These are phyloP conservation scores for Hypoxylon sp. DNA, from an alignment of 2,329 filamentous ascomycete genomes.

Conservation along the genomic window DNA sequence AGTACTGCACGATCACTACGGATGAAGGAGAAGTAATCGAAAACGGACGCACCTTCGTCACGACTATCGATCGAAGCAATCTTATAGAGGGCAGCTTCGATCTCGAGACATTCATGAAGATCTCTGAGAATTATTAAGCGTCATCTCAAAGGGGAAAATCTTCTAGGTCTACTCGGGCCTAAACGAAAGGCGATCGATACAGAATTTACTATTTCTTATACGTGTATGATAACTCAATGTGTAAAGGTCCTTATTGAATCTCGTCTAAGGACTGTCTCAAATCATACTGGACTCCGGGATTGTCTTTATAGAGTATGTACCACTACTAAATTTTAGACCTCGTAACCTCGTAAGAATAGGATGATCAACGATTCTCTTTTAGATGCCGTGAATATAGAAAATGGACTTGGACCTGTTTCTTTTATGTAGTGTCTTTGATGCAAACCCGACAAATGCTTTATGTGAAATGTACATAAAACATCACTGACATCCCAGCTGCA, in stretches of 20 bases:
- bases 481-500: no score
- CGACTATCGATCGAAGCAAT: neutral
- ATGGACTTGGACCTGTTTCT: no score
- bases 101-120: slow-evolving; percentile 1
- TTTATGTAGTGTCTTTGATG: no score
- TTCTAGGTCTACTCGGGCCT: neutral
- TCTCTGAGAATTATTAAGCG: neutral
- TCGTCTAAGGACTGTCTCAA: neutral
- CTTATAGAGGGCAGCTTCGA: slow-evolving; percentile 41
- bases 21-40: slow-evolving; percentile 35
- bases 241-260: no score
- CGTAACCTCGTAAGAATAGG: no score
- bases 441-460: neutral
- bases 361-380: no score
- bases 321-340: no score
- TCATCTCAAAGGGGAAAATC: neutral
- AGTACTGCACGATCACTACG: slow-evolving; percentile 39
- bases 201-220: neutral
- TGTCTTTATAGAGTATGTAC: neutral
- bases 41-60: slow-evolving; percentile 46
- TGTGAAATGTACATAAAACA: neutral
- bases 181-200: neutral
- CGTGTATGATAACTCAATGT: neutral
- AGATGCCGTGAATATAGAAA: no score
- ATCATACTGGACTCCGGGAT: neutral